A percentile compares a stretch with the other conserved stretches of the same genome.
These are phyloP conservation scores for Crotalaria pallida DNA, from an alignment of 306 rosid genomes.

Conservation along the genomic window DNA sequence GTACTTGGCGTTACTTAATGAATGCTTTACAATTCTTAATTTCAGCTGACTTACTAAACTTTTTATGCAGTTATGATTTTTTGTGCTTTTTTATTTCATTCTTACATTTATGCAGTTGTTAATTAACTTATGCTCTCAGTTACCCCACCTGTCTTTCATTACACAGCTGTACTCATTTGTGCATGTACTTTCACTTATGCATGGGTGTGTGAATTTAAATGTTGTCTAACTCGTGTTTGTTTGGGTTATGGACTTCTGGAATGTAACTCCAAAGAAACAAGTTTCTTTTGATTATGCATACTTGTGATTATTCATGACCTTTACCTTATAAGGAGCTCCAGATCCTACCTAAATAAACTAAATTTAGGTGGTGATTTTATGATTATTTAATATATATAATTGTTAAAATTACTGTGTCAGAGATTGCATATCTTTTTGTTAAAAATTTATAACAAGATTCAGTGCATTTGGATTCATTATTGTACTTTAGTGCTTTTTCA, in stretches of 20 bases:
- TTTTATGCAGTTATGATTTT: neutral
- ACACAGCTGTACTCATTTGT: neutral
- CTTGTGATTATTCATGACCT: constrained; percentile 1
- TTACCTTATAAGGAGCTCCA: neutral
- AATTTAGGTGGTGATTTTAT: neutral
- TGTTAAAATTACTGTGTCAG: neutral
- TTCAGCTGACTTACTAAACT: constrained; percentile 1
- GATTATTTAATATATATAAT: neutral
- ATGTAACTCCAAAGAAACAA: neutral
- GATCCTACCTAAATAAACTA: neutral
- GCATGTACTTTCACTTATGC: neutral
- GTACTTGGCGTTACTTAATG: neutral
- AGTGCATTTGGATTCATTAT: constrained; percentile 1
- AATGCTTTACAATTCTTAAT: neutral
- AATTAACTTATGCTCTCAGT: neutral
- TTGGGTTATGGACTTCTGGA: neutral
- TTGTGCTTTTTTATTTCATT: neutral
- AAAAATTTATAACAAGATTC: neutral
- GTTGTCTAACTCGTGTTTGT: neutral
- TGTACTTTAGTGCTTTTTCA: neutral
- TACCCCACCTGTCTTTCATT: neutral
- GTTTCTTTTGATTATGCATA: constrained; percentile 1
- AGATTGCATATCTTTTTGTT: neutral
- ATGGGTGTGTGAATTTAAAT: constrained; percentile 1
- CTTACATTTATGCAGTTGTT: neutral